A percentile compares a stretch with the other conserved stretches of the same genome.
These are phyloP conservation scores for Proliferodiscus dingleyae DNA, from an alignment of 2,329 filamentous ascomycete species.

Conservation along the genomic window DNA sequence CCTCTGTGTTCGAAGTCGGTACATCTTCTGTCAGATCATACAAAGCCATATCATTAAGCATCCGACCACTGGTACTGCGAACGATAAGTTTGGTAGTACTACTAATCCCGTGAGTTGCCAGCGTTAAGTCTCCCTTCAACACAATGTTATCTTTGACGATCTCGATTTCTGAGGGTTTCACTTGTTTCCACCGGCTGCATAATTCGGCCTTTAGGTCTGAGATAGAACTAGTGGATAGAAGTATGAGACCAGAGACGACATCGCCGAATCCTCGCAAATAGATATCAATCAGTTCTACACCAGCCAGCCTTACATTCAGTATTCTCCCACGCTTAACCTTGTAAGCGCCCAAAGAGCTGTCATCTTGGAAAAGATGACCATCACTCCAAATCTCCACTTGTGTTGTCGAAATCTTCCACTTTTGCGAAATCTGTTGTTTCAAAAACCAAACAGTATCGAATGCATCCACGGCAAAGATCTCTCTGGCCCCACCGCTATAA, in stretches of 20 bases:
- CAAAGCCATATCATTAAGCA: neutral
- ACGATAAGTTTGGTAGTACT: neutral
- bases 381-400: neutral
- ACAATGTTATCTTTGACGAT: neutral
- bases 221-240: neutral
- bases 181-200: neutral
- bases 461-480: neutral
- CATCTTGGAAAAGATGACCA: neutral
- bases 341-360: neutral
- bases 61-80: neutral
- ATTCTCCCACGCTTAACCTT: neutral
- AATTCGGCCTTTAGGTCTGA: neutral
- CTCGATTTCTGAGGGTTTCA: neutral
- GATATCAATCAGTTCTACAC: neutral
- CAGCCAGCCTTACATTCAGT: neutral
- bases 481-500: neutral
- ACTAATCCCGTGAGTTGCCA: neutral
- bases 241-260: neutral
- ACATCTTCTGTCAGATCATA: slow-evolving; percentile 2
- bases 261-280: neutral
- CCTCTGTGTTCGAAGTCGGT: neutral
- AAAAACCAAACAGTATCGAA: neutral
- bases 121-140: neutral
- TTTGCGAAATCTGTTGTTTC: neutral
- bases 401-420: neutral